Evolutionary conservation across 148 eudicot genomes (phyloP).

Genomic region (Spergularia bocconei): DNA sequence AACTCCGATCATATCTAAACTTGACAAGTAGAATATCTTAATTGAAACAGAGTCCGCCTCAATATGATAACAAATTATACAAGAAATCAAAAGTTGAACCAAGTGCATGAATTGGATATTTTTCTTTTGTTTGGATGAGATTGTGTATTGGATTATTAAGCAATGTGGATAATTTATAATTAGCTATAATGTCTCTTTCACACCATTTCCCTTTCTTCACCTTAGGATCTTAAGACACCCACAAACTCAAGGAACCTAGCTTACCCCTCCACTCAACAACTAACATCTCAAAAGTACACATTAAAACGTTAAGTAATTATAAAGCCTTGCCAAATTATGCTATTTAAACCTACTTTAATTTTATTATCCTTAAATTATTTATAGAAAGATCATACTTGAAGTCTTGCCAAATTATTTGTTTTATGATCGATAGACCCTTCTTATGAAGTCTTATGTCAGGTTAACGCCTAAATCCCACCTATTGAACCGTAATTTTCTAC

Average conservation of each 20-base stretch:
- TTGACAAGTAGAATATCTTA: too few species aligned
- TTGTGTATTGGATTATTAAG: not conserved
- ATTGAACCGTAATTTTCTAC: too few species aligned
- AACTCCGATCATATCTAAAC: too few species aligned
- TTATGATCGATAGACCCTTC: too few species aligned
- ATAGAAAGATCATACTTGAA: too few species aligned
- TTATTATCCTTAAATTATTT: too few species aligned
- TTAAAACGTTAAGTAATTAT: not conserved
- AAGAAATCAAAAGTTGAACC: not conserved
- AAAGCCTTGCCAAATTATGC: not conserved
- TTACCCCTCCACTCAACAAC: constrained; percentile 16
- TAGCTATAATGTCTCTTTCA: constrained; percentile 19
- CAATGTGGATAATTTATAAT: not conserved
- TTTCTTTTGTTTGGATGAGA: not conserved
- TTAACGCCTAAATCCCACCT: too few species aligned
- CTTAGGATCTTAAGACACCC: constrained; percentile 4
- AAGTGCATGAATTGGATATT: not conserved
- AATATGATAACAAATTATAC: not conserved
- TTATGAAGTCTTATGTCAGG: too few species aligned
- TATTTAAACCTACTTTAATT: too few species aligned
- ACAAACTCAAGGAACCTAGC: constrained; percentile 23
- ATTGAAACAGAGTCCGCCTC: too few species aligned
- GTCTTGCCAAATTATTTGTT: too few species aligned
- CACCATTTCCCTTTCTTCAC: constrained; percentile 4
- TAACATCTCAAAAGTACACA: constrained; percentile 15